Conservation (phyloP, 495 filamentous ascomycete genomes). For the Aspergillus kassunensis region DNA sequence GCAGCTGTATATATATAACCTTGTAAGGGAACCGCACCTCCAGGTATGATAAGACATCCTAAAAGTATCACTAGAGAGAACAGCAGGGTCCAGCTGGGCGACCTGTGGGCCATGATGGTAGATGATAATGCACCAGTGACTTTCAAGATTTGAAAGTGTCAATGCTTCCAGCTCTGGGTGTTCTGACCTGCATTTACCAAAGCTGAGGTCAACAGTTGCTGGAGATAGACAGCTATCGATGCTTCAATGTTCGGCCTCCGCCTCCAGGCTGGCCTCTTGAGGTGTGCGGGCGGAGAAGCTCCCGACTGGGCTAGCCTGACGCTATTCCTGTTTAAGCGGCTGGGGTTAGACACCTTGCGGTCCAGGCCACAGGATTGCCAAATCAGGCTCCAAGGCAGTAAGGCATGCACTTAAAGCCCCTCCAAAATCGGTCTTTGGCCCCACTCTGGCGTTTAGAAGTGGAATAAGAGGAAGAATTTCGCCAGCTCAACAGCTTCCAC, state of each 20-base stretch:
- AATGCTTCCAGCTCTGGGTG: conserved; percentile 14
- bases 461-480: conserved; percentile 14
- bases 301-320: conserved; percentile 14
- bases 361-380: conserved; percentile 5
- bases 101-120: conserved; percentile 35
- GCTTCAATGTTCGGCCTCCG: too few species aligned
- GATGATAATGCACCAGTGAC: conserved; percentile 31
- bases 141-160: conserved; percentile 32
- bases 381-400: conserved; percentile 16
- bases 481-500: conserved; percentile 26
- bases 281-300: conserved; percentile 24
- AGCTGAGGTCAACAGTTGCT: conserved; percentile 23
- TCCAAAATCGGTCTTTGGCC: not conserved
- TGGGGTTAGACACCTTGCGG: conserved; percentile 27
- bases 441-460: conserved; percentile 1
- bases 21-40: conserved; percentile 23
- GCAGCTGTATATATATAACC: not conserved
- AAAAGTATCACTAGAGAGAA: conserved; percentile 36
- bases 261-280: conserved; percentile 43
- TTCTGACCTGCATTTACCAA: conserved; percentile 35
- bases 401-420: conserved; percentile 11
- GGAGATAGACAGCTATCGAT: not conserved
- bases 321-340: conserved; percentile 16
- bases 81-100: conserved; percentile 57
- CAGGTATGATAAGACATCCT: conserved; percentile 37